Percentiles rank a stretch among this genome's conserved stretches.
These are phyloP conservation scores for Fusarium secorum DNA, from an alignment of 2,329 filamentous ascomycete species.

Conservation along the genomic window DNA sequence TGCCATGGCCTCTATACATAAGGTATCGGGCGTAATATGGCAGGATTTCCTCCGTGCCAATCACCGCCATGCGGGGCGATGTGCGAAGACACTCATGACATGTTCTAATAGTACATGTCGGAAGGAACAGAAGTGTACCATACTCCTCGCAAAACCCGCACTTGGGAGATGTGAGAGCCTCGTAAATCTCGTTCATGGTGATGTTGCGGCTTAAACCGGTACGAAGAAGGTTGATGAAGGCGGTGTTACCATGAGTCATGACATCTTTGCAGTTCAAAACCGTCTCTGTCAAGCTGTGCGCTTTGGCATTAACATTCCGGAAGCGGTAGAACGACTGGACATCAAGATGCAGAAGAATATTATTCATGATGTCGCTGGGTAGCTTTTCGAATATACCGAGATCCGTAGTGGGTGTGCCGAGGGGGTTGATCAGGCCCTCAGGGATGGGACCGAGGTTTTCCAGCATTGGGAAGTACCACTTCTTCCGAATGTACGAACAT, in stretches of 20 bases:
- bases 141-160: rapidly evolving
- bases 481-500: background rate
- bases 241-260: rapidly evolving
- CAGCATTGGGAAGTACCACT: background rate
- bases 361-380: rapidly evolving
- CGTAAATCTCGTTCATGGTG: rapidly evolving
- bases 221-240: rapidly evolving
- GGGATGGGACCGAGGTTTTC: rapidly evolving
- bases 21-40: rapidly evolving
- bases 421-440: rapidly evolving
- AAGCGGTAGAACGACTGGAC: background rate
- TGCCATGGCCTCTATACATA: rapidly evolving
- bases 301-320: background rate
- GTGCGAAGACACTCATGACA: background rate
- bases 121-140: rapidly evolving
- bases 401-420: rapidly evolving
- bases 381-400: background rate
- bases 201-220: rapidly evolving
- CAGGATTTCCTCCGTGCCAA: rapidly evolving
- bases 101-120: rapidly evolving
- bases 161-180: rapidly evolving
- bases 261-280: background rate
- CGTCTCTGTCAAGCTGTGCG: rapidly evolving
- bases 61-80: background rate
- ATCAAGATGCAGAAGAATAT: rapidly evolving